phyloP scores from a whole-genome alignment of 352 stramenopile genomes.

The Phytophthora sp. region DNA sequence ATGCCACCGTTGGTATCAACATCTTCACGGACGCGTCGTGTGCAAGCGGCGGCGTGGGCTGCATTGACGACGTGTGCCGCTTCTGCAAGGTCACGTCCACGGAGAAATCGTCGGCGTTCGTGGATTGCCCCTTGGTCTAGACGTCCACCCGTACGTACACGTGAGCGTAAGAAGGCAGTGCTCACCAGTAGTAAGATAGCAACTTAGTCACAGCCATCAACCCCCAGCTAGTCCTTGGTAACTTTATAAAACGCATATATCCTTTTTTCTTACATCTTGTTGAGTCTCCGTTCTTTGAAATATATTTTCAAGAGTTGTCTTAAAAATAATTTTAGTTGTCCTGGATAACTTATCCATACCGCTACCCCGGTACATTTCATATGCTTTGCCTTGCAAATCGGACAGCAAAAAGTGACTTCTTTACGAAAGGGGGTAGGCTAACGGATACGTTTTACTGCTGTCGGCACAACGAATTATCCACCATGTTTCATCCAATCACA shows the following conservation, averaged over 20 bases:
- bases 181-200: not conserved
- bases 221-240: not conserved
- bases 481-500: too few species aligned
- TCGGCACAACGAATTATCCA: too few species aligned
- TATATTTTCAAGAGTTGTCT: too few species aligned
- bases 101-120: constrained; percentile 32
- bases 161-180: not conserved
- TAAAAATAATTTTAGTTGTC: too few species aligned
- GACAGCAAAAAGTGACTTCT: too few species aligned
- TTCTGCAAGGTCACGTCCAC: constrained; percentile 38
- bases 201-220: not conserved
- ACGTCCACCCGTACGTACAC: not conserved
- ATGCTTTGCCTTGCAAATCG: too few species aligned
- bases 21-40: constrained; percentile 39
- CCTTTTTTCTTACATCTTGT: too few species aligned
- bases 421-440: too few species aligned
- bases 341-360: too few species aligned
- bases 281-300: too few species aligned
- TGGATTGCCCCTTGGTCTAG: constrained; percentile 30
- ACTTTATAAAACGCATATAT: not conserved
- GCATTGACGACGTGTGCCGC: constrained; percentile 28
- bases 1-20: constrained; percentile 33
- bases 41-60: constrained; percentile 23
- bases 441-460: too few species aligned
- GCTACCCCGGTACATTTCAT: too few species aligned